phyloP scores from a whole-genome alignment of 2,329 filamentous ascomycete species.

The Fusarium sarcochroum region DNA sequence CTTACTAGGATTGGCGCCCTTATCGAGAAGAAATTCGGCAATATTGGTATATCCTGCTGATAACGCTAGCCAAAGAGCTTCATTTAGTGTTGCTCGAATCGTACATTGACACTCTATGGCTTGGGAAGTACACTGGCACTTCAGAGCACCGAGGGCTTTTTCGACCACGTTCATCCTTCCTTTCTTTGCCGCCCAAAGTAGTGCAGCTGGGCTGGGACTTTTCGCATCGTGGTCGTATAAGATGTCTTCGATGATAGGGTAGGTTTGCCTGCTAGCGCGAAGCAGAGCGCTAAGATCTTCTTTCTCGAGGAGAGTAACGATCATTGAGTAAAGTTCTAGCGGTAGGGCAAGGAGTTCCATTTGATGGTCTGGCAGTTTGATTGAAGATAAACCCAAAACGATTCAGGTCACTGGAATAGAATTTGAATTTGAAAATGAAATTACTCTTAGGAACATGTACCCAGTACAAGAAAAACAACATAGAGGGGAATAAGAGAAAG shows the following conservation, averaged over 20 bases:
- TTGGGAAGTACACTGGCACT: not conserved
- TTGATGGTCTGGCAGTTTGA: too few relatives aligned
- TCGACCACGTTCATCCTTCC: not conserved
- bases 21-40: too few relatives aligned
- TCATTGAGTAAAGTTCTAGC: constrained; percentile 3
- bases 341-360: not conserved
- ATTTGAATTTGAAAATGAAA: too few relatives aligned
- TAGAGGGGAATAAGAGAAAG: too few relatives aligned
- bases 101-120: not conserved
- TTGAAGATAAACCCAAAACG: too few relatives aligned
- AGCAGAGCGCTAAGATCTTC: not conserved
- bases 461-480: too few relatives aligned
- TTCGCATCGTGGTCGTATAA: constrained; percentile 4
- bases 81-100: not conserved
- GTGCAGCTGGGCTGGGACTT: not conserved
- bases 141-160: not conserved
- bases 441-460: too few relatives aligned
- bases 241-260: constrained; percentile 1
- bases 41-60: too few relatives aligned
- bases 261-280: not conserved
- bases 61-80: not conserved
- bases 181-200: constrained; percentile 1
- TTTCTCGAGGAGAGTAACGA: not conserved
- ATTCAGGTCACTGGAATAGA: too few relatives aligned
- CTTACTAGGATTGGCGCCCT: too few relatives aligned